Evolutionary conservation across 495 filamentous ascomycete species (phyloP).

Genomic region (Xylaria acuta): DNA sequence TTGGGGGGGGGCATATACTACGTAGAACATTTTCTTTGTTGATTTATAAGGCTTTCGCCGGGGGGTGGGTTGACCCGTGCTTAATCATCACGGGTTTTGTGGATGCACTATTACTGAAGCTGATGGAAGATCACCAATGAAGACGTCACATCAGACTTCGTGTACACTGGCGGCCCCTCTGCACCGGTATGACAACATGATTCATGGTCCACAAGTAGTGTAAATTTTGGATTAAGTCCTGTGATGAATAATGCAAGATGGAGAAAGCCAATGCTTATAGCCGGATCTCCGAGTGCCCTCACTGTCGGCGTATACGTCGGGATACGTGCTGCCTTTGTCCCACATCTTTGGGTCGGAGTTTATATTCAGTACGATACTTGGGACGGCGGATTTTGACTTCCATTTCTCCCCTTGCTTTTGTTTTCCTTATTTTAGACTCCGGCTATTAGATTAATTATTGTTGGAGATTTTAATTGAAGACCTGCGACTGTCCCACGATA

Average conservation of each 20-base stretch:
- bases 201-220: slow-evolving; percentile 14
- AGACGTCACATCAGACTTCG: background rate
- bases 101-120: too few species aligned
- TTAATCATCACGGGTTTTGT: too few species aligned
- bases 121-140: background rate
- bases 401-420: background rate
- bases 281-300: slow-evolving; percentile 4
- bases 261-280: background rate
- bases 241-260: slow-evolving; percentile 18
- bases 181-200: slow-evolving; percentile 12
- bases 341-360: background rate
- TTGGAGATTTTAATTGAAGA: background rate
- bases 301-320: background rate
- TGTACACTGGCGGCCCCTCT: background rate
- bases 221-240: background rate
- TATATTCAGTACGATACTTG: background rate
- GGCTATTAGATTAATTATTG: background rate
- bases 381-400: background rate
- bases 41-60: slow-evolving; percentile 7
- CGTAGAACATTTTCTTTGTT: background rate
- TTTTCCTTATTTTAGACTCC: background rate
- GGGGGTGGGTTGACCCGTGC: background rate
- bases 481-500: background rate
- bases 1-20: background rate
- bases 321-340: background rate